phyloP scores from a whole-genome alignment of 2,329 filamentous ascomycete species.

The Xylariaceae sp. region DNA sequence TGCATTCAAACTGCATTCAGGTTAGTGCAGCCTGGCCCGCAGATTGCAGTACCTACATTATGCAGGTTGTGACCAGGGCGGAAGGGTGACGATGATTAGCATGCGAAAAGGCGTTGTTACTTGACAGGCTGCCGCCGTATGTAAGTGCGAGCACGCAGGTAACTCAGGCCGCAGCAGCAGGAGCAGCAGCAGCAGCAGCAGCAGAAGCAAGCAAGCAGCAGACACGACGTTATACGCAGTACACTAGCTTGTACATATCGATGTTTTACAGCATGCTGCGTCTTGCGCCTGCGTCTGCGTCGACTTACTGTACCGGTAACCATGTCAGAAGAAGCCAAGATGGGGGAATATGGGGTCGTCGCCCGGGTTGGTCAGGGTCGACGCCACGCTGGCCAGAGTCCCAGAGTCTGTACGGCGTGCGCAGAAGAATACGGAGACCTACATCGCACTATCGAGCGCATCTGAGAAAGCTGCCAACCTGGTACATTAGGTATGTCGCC shows the following conservation, averaged over 20 bases:
- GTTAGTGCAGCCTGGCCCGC: constrained; percentile 9
- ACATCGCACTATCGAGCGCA: background rate
- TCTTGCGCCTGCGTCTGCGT: too few species aligned
- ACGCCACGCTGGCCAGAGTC: background rate
- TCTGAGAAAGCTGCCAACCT: background rate
- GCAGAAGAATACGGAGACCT: background rate
- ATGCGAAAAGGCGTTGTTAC: too few species aligned
- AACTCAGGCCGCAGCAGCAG: too few species aligned
- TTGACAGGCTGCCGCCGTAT: too few species aligned
- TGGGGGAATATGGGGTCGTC: background rate
- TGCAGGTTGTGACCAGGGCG: background rate
- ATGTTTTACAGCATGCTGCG: background rate
- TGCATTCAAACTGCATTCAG: background rate
- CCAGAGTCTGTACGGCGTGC: too few species aligned
- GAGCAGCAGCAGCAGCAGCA: too few species aligned
- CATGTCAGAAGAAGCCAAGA: too few species aligned
- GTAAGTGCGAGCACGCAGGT: too few species aligned
- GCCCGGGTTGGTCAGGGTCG: background rate
- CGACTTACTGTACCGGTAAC: too few species aligned
- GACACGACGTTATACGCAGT: constrained; percentile 2
- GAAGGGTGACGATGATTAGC: background rate
- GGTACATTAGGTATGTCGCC: background rate
- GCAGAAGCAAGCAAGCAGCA: background rate
- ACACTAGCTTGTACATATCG: background rate
- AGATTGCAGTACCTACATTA: background rate